Percentiles rank a stretch among this genome's conserved stretches.
Conservation (phyloP, 2,329 filamentous ascomycete species). For the Colletotrichum kahawae region DNA sequence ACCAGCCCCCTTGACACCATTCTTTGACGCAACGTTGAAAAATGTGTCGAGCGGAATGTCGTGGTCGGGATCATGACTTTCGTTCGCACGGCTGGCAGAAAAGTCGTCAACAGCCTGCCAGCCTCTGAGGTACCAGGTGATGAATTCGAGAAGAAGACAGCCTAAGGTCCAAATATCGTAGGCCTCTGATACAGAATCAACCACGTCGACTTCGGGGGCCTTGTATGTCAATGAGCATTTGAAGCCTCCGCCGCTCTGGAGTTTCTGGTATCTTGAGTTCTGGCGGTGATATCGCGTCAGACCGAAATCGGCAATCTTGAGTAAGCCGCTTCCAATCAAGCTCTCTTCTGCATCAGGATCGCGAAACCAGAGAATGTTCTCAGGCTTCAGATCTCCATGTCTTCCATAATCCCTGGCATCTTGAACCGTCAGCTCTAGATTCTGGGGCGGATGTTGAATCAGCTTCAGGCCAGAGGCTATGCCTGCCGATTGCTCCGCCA, state of each 20-base stretch:
- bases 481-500: neutral
- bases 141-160: constrained; percentile 22
- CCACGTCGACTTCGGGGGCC: constrained; percentile 20
- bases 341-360: neutral
- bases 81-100: neutral
- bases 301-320: neutral
- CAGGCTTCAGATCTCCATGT: neutral
- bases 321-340: neutral
- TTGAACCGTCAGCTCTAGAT: neutral
- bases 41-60: neutral
- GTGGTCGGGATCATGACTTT: neutral
- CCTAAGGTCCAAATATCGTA: constrained; percentile 25
- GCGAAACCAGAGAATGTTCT: neutral
- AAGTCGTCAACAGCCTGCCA: neutral
- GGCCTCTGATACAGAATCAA: neutral
- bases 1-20: neutral
- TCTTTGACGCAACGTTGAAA: neutral
- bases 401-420: neutral
- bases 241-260: neutral
- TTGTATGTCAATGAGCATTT: neutral
- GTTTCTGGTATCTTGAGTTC: neutral
- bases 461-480: neutral
- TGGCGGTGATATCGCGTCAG: neutral
- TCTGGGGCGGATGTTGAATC: neutral
- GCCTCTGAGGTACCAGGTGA: constrained; percentile 21